A percentile compares a stretch with the other conserved stretches of the same genome.
Conservation (phyloP, 2,329 filamentous ascomycete species). For the Penicillium verrucosum region DNA sequence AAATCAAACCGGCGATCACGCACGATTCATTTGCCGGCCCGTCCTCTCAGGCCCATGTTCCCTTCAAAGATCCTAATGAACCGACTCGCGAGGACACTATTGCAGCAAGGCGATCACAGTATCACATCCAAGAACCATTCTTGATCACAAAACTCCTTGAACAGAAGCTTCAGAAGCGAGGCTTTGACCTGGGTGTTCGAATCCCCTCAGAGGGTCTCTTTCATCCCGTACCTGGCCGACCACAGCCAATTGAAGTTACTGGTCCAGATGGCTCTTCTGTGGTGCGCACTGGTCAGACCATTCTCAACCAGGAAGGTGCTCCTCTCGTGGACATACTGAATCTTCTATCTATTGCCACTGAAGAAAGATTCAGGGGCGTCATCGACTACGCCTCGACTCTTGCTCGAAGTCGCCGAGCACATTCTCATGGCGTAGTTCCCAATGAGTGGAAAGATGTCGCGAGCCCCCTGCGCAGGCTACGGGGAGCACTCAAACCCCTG, state of each 20-base stretch:
- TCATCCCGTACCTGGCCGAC: slow-evolving; percentile 43
- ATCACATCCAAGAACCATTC: slow-evolving; percentile 72
- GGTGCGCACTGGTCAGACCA: slow-evolving; percentile 63
- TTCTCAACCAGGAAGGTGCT: slow-evolving; percentile 66
- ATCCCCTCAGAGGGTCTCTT: slow-evolving; percentile 57
- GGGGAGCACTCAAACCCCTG: slow-evolving; percentile 36
- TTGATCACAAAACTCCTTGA: slow-evolving; percentile 60
- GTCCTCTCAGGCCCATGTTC: slow-evolving; percentile 62
- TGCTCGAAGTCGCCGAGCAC: slow-evolving; percentile 68
- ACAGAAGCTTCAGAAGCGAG: slow-evolving; percentile 55
- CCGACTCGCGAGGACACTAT: slow-evolving; percentile 61
- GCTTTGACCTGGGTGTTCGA: slow-evolving; percentile 57
- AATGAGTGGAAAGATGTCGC: slow-evolving; percentile 73
- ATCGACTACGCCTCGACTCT: slow-evolving; percentile 73
- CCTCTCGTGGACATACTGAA: slow-evolving; percentile 78
- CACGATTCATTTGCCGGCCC: slow-evolving; percentile 61
- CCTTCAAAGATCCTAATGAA: slow-evolving; percentile 65
- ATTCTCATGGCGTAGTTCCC: slow-evolving; percentile 75
- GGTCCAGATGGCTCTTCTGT: slow-evolving; percentile 63
- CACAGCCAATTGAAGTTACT: slow-evolving; percentile 48
- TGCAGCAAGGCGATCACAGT: slow-evolving; percentile 60
- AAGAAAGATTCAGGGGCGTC: slow-evolving; percentile 71
- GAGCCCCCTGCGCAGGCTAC: slow-evolving; percentile 33
- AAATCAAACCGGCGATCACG: slow-evolving; percentile 54
- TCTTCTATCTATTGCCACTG: slow-evolving; percentile 76